Conservation (phyloP, 768 basidiomycete genomes). For the Amanita rimosa region DNA sequence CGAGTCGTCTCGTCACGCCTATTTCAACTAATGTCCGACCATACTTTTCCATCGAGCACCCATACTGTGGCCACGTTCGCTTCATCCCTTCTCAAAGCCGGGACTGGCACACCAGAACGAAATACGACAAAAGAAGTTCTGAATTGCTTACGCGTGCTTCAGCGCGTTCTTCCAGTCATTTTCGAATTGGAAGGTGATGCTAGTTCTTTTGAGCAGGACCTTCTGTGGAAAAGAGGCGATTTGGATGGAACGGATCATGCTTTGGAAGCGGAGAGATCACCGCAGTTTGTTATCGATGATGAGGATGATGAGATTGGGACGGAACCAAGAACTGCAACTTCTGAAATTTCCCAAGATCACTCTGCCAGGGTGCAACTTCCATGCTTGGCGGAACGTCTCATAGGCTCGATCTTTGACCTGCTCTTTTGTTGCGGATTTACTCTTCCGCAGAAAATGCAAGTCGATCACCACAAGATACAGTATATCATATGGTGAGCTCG, state of each 20-base stretch:
- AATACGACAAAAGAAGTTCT: constrained; percentile 80
- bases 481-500: constrained; percentile 78
- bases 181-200: constrained; percentile 72
- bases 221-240: constrained; percentile 71
- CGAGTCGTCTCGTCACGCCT: constrained; percentile 56
- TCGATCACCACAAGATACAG: constrained; percentile 73
- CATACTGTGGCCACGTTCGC: constrained; percentile 56
- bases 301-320: constrained; percentile 25
- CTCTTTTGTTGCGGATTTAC: constrained; percentile 94
- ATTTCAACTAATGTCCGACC: constrained; percentile 66
- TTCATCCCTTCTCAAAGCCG: constrained; percentile 55
- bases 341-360: constrained; percentile 9
- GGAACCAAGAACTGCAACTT: background rate
- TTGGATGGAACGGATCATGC: constrained; percentile 23
- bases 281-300: constrained; percentile 88
- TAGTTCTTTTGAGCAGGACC: constrained; percentile 62
- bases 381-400: constrained; percentile 73
- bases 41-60: constrained; percentile 62
- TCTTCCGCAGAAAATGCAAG: constrained; percentile 64
- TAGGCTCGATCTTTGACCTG: constrained; percentile 73
- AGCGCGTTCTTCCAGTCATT: constrained; percentile 82
- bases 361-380: constrained; percentile 40
- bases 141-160: constrained; percentile 86
- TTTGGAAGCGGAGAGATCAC: constrained; percentile 14
- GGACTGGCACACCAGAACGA: constrained; percentile 35